Conservation (phyloP, 1,139 yeast genomes). For the Yamadazyma oceani region DNA sequence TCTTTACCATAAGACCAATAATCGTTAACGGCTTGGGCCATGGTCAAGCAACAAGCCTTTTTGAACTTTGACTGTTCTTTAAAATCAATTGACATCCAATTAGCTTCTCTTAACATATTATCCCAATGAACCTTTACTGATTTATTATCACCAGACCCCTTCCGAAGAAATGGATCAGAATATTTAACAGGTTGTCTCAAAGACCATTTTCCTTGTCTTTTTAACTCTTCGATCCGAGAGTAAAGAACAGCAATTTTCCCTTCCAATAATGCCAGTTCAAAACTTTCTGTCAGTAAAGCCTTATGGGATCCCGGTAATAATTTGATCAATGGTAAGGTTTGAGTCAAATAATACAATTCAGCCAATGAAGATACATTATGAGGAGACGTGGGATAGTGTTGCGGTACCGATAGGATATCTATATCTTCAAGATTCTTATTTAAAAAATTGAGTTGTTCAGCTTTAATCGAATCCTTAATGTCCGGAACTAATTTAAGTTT, state of each 20-base stretch:
- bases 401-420: conserved; percentile 43
- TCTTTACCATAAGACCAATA: conserved; percentile 73
- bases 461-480: conserved; percentile 14
- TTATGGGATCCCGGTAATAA: conserved; percentile 84
- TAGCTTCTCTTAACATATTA: conserved; percentile 69
- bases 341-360: conserved; percentile 83
- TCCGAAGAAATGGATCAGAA: conserved; percentile 60
- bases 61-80: conserved; percentile 69
- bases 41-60: conserved; percentile 63
- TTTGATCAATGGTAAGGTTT: conserved; percentile 80
- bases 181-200: conserved; percentile 77
- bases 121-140: conserved; percentile 62
- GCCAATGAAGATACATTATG: conserved; percentile 66
- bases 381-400: conserved; percentile 43
- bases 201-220: conserved; percentile 88
- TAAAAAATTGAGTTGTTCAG: conserved; percentile 26
- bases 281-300: conserved; percentile 78
- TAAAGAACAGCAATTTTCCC: conserved; percentile 92
- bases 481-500: conserved; percentile 12
- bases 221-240: conserved; percentile 88
- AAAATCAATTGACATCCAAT: conserved; percentile 84
- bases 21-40: conserved; percentile 73
- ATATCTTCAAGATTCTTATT: conserved; percentile 29
- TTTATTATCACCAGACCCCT: conserved; percentile 20
- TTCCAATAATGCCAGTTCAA: conserved; percentile 84